Evolutionary conservation across 345 rosid species (phyloP).

Genomic region (Trapa bicornis): DNA sequence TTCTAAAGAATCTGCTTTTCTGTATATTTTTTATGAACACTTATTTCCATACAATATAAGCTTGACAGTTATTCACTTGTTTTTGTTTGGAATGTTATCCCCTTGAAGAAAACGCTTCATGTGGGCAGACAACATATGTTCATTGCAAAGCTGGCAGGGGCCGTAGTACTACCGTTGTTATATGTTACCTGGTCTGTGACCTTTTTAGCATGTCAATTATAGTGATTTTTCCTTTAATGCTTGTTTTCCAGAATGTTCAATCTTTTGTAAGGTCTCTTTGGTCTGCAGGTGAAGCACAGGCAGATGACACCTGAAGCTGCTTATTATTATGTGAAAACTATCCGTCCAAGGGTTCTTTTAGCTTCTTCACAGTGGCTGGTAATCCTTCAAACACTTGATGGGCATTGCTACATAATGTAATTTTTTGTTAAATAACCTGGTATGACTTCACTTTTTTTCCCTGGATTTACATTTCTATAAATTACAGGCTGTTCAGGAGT

Average conservation of each 20-base stretch:
- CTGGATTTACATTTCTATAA: not conserved
- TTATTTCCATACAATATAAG: not conserved
- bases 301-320: slow-evolving; percentile 83
- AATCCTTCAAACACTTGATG: slow-evolving; percentile 2
- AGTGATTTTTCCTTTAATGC: not conserved
- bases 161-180: slow-evolving; percentile 86
- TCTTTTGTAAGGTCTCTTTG: not conserved
- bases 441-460: not conserved
- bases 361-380: slow-evolving; percentile 93
- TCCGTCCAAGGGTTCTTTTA: slow-evolving; percentile 80
- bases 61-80: not conserved
- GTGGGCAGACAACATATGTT: slow-evolving; percentile 59
- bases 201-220: not conserved
- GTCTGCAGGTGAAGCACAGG: slow-evolving; percentile 55
- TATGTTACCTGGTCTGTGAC: slow-evolving; percentile 75
- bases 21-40: not conserved
- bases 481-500: slow-evolving; percentile 78
- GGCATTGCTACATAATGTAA: not conserved
- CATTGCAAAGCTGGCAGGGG: slow-evolving; percentile 99
- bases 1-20: not conserved
- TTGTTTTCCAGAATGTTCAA: not conserved
- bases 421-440: not conserved
- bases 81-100: slow-evolving; percentile 7
- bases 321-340: slow-evolving; percentile 61
- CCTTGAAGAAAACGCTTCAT: slow-evolving; percentile 46